Conservation (phyloP, 2,329 filamentous ascomycete species). For the Penicillium sp. region DNA sequence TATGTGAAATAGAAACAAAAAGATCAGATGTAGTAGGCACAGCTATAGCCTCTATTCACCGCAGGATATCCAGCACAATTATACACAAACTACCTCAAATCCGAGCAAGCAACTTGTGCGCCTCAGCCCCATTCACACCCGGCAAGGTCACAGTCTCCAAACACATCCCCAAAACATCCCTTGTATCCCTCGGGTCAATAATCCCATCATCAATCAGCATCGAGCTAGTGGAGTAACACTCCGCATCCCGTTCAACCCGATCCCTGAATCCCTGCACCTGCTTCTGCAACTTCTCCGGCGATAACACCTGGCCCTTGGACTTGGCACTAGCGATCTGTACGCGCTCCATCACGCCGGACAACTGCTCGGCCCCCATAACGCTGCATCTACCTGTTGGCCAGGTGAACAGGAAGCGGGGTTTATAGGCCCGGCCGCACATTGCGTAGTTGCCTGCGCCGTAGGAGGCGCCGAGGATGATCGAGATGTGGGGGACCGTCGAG, state of each 20-base stretch:
- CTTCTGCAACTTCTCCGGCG: slow-evolving; percentile 27
- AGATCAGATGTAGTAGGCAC: too few species aligned
- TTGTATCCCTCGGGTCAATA: slow-evolving; percentile 42
- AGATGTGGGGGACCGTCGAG: slow-evolving; percentile 49
- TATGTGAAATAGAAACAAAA: too few species aligned
- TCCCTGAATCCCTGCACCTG: slow-evolving; percentile 28
- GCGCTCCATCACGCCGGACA: slow-evolving; percentile 43
- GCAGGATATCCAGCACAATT: not conserved
- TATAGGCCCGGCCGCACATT: slow-evolving; percentile 48
- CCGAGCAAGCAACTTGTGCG: slow-evolving; percentile 29
- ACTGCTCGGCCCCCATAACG: slow-evolving; percentile 46
- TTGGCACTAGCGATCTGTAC: slow-evolving; percentile 32
- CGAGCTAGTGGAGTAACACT: slow-evolving; percentile 37
- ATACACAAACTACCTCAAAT: not conserved
- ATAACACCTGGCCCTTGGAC: slow-evolving; percentile 25
- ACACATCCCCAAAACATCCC: slow-evolving; percentile 42
- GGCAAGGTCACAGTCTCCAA: slow-evolving; percentile 35
- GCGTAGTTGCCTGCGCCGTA: slow-evolving; percentile 53
- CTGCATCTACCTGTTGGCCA: slow-evolving; percentile 45
- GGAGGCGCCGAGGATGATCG: slow-evolving; percentile 47
- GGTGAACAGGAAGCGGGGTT: slow-evolving; percentile 47
- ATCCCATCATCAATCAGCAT: slow-evolving; percentile 40
- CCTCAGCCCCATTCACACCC: slow-evolving; percentile 26
- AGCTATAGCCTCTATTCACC: too few species aligned
- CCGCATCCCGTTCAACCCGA: slow-evolving; percentile 34